Conservation (phyloP, 208 protist genomes). For the Leishmania amazonensis region DNA sequence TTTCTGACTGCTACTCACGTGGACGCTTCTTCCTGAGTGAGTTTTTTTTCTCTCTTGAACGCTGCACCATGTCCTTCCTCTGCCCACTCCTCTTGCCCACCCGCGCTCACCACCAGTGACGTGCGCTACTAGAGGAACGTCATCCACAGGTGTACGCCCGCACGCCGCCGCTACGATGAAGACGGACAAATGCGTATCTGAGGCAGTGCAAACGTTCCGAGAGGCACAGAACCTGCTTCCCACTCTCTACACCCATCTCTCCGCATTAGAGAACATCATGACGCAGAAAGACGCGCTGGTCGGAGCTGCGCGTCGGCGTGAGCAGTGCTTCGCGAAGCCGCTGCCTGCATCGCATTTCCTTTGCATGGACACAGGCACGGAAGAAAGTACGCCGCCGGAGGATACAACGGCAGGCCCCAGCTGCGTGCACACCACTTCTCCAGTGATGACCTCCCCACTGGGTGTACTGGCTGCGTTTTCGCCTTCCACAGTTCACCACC, state of each 20-base stretch:
- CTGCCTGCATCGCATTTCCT: not conserved
- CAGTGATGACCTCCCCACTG: conserved; percentile 42
- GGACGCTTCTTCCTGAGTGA: not conserved
- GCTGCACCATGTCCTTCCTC: not conserved
- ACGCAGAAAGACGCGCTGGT: conserved; percentile 44
- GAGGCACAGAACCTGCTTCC: conserved; percentile 68
- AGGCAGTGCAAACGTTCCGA: conserved; percentile 59
- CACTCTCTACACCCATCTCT: conserved; percentile 44
- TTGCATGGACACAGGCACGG: conserved; percentile 4
- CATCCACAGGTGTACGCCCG: not conserved
- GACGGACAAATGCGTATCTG: conserved; percentile 18
- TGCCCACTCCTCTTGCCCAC: not conserved
- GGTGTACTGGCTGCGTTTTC: conserved; percentile 60
- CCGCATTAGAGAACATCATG: conserved; percentile 58
- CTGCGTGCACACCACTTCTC: conserved; percentile 16
- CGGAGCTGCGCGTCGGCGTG: conserved; percentile 46
- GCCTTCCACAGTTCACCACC: conserved; percentile 35
- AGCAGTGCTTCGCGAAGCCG: conserved; percentile 25
- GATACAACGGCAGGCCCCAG: not conserved
- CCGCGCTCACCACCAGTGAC: not conserved
- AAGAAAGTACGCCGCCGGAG: not conserved
- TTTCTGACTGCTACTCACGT: not conserved
- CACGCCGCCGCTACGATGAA: not conserved
- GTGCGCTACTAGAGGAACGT: not conserved
- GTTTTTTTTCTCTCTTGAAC: not conserved